Evolutionary conservation across 805 yeast species (phyloP), one percentile per base, ranked within the genome.

Genomic region (Soucietia sequanensis): DNA sequence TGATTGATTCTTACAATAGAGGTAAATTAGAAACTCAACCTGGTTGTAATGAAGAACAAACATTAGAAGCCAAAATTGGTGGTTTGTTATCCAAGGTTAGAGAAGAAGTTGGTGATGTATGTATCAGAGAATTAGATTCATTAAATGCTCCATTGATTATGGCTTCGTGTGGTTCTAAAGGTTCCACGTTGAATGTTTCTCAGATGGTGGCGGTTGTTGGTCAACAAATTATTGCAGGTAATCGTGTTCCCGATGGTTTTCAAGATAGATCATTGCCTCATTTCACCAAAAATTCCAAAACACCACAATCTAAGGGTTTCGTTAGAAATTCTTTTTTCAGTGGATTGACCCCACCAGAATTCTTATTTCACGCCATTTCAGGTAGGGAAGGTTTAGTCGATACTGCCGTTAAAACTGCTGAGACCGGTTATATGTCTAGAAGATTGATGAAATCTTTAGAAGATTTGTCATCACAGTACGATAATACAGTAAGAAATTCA

Each of bases 131-230:
- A 62, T 70, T 93, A 39, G 96, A 86, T 46, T 78, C 83, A 34
- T 76, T 88, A 33, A 93, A 93, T 58, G 96, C 99, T 16, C 99
- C 99, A 26, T 75, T 93, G 54, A 91, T 93, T 56, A 93, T 93
- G 99, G 97, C 99, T 9, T 87, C 96, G 2, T 93, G 98, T 75
- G 99, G 99, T 50, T 91, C 98, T 27, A 93, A 93, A 62, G 99
- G 99, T 64, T 93, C 98, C 25, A 89, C 96, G 0, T 76, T 95
- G 43, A 93, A 93, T 62, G 99, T 93, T 20, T 93, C 99, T 10
- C 99, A 93, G 70, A 93, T 93, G 99, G 98, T 93, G 75, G 99
- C 99, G 0, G 96, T 91, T 58, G 99, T 93, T 19, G 99, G 99
- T 36, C 99, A 93, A 68, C 99, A 93, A 65, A 93, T 93, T 70